Evolutionary conservation across 441 rosid species (phyloP).

Genomic region (Adansonia grandidieri): DNA sequence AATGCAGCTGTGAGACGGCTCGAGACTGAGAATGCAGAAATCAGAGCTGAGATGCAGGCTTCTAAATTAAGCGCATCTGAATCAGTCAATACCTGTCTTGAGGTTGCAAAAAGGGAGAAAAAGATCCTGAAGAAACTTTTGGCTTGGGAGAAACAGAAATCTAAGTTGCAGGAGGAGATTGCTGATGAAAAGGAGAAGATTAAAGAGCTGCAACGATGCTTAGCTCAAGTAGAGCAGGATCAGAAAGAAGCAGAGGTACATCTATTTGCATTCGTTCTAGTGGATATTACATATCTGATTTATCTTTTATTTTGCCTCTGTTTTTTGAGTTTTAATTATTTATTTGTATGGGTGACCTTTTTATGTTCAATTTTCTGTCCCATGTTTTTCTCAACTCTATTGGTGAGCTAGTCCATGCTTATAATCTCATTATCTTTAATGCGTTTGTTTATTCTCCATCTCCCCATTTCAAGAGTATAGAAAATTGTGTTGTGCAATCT

Average conservation of each 20-base stretch:
- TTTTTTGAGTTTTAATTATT: neutral
- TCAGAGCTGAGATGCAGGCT: slow-evolving; percentile 94
- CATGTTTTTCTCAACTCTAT: slow-evolving; percentile 12
- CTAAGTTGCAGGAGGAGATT: slow-evolving; percentile 79
- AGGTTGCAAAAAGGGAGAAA: slow-evolving; percentile 86
- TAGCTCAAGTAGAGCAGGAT: slow-evolving; percentile 55
- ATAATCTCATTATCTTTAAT: slow-evolving; percentile 8
- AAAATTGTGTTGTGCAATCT: slow-evolving; percentile 23
- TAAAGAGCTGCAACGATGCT: slow-evolving; percentile 59
- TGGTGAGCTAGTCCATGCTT: neutral
- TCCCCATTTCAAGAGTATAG: slow-evolving; percentile 9
- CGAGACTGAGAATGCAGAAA: slow-evolving; percentile 89
- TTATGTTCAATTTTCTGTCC: neutral
- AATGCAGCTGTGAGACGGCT: slow-evolving; percentile 73
- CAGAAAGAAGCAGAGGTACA: slow-evolving; percentile 81
- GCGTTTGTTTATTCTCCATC: neutral
- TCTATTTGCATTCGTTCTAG: neutral
- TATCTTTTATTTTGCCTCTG: neutral
- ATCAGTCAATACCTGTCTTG: slow-evolving; percentile 69
- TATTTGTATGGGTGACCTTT: neutral
- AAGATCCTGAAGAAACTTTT: slow-evolving; percentile 73
- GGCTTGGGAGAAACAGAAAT: slow-evolving; percentile 89
- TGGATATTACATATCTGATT: neutral
- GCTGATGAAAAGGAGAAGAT: slow-evolving; percentile 72
- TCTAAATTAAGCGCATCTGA: slow-evolving; percentile 90